Evolutionary conservation across 2,329 filamentous ascomycete genomes (phyloP), one percentile per base, ranked within the genome.

Genomic region (Colletotrichum filicis): DNA sequence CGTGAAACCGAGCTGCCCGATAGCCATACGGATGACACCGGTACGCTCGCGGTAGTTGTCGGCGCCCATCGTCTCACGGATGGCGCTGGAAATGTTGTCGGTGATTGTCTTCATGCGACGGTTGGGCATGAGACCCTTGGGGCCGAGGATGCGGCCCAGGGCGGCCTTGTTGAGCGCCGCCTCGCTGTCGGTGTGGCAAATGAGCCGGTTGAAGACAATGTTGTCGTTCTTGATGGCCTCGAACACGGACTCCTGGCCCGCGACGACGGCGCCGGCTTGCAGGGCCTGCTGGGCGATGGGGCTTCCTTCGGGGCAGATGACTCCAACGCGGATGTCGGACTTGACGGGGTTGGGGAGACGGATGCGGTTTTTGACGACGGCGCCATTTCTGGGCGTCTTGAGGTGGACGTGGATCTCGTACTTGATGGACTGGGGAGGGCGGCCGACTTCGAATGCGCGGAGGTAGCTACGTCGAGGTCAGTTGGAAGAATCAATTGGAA

Each of bases 81-180:
- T 93, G 42, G 92, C 89, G n/a, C 87, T 83, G 66, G 89, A 89
- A 19, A 98, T 89, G 80, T 97, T 93, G 79, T 90, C 92, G 28
- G 97, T 95, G 68, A 99, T 93, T 0, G 97, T 98, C 76, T 95
- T 95, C 74, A 91, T 91, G 87, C 98, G 98, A 73, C 89, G 85
- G 81, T 91, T 97, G 6, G 97, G 97, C 97, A 99, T 98, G 79
- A 99, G 83, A 3, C 95, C 95, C 83, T 91, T 92, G 58, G 97
- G 97, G 79, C 97, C 97, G 24, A 99, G 87, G 56, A 98, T 89
- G 76, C 92, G 90, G 75, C 93, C 96, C 75, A 99, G 82, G 0
- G 90, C 91, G 46, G 95, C 93, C 86, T 97, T 95, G 81, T 92
- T 93, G 79, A 99, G 86, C 69, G 93, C 95, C 65, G 89, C 88